Conservation (phyloP, 192 early-diverging fungal species). For the Coemansia pectinata region DNA sequence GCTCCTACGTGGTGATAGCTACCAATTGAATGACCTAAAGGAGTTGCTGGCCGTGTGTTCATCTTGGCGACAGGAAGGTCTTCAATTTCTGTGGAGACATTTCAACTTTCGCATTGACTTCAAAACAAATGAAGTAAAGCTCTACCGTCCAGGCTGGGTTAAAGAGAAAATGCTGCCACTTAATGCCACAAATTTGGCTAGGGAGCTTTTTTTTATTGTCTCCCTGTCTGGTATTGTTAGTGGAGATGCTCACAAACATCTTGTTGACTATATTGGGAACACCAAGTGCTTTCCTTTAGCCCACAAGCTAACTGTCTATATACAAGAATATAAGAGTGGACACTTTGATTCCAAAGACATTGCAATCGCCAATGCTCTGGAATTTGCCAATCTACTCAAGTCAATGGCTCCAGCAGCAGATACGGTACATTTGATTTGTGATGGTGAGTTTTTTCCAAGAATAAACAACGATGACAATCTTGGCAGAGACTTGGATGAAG, state of each 20-base stretch:
- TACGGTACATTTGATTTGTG: not conserved
- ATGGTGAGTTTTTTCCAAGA: not conserved
- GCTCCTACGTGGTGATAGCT: not conserved
- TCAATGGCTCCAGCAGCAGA: not conserved
- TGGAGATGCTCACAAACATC: not conserved
- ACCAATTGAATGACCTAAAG: not conserved
- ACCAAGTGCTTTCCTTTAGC: not conserved
- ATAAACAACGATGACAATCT: not conserved
- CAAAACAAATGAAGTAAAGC: not conserved
- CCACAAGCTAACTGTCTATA: not conserved
- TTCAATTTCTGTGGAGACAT: not conserved
- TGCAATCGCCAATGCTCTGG: not conserved
- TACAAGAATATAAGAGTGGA: not conserved
- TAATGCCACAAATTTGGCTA: not conserved
- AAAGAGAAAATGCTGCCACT: not conserved
- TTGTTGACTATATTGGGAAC: not conserved
- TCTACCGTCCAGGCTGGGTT: not conserved
- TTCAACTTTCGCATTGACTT: not conserved
- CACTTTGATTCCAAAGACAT: not conserved
- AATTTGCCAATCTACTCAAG: not conserved
- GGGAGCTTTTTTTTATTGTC: not conserved
- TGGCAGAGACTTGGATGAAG: not conserved
- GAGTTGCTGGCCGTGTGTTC: not conserved
- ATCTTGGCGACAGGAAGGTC: not conserved
- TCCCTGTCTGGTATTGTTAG: not conserved